Conservation (phyloP, 2,329 filamentous ascomycete species). For the Cladophialophora bantiana region DNA sequence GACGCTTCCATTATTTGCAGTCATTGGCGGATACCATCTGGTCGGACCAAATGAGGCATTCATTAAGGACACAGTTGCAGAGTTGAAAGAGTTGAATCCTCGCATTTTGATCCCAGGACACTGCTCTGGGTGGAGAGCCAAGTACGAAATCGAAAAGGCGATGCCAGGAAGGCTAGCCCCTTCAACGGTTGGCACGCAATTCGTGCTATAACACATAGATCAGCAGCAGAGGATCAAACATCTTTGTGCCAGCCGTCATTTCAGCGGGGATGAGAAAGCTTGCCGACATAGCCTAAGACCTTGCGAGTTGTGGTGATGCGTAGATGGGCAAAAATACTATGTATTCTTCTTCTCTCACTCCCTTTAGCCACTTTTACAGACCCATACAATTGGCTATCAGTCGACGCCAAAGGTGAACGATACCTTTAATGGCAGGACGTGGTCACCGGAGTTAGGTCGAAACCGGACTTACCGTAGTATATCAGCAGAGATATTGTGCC, state of each 20-base stretch:
- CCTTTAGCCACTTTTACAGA: too few relatives aligned
- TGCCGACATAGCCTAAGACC: too few relatives aligned
- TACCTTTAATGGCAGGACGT: too few relatives aligned
- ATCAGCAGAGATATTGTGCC: neutral
- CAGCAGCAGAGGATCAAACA: neutral
- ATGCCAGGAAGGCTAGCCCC: conserved; percentile 61
- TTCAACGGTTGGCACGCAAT: conserved; percentile 58
- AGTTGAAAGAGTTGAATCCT: conserved; percentile 57
- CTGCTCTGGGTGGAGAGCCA: conserved; percentile 64
- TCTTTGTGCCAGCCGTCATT: too few relatives aligned
- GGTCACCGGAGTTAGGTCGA: conserved; percentile 6
- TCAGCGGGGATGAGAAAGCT: too few relatives aligned
- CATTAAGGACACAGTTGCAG: conserved; percentile 55
- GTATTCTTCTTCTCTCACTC: too few relatives aligned
- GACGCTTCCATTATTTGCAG: conserved; percentile 55
- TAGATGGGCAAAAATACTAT: too few relatives aligned
- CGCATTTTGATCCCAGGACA: conserved; percentile 62
- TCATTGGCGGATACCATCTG: conserved; percentile 63
- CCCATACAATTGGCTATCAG: too few relatives aligned
- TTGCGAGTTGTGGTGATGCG: too few relatives aligned
- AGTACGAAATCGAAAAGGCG: conserved; percentile 59
- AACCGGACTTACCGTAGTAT: neutral
- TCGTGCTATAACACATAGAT: conserved; percentile 43
- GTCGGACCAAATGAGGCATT: conserved; percentile 55
- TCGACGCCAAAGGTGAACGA: too few relatives aligned